Conservation (phyloP, 176 grass and related monocot genomes). For the Triticum dicoccoides region DNA sequence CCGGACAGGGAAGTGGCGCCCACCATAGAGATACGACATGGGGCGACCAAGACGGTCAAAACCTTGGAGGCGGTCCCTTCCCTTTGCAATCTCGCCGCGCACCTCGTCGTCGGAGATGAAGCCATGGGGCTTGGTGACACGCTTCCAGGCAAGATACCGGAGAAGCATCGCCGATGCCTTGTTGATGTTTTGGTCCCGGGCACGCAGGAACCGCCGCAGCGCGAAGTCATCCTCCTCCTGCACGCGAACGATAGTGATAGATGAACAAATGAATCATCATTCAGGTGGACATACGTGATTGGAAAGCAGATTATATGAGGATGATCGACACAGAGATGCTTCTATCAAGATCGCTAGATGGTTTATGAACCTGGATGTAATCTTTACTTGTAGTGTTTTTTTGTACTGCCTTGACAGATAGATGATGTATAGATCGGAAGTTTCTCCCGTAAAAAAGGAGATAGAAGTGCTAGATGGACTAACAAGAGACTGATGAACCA, state of each 20-base stretch:
- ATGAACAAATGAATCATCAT: not conserved
- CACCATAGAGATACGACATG: conserved; percentile 39
- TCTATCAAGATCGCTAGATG: not conserved
- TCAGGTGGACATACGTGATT: not conserved
- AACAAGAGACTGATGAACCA: no score
- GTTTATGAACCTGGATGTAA: no score
- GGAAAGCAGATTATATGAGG: not conserved
- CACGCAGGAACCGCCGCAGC: conserved; percentile 62
- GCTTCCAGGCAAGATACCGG: conserved; percentile 75
- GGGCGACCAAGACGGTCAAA: conserved; percentile 48
- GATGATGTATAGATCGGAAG: no score
- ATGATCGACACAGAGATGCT: not conserved
- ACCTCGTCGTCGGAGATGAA: conserved; percentile 44
- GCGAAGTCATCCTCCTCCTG: conserved; percentile 61
- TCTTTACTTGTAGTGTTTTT: no score
- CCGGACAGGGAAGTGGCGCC: conserved; percentile 35
- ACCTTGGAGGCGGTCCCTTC: conserved; percentile 57
- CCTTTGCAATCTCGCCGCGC: conserved; percentile 46
- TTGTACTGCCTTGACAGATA: no score
- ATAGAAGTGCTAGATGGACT: not conserved
- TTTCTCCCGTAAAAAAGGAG: no score
- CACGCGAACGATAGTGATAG: not conserved
- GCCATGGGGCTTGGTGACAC: conserved; percentile 40
- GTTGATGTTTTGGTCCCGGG: conserved; percentile 41
- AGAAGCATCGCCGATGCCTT: conserved; percentile 62